Base-by-base conservation (phyloP, 2,329 filamentous ascomycete species). In the Ampelomyces quisqualis region DNA sequence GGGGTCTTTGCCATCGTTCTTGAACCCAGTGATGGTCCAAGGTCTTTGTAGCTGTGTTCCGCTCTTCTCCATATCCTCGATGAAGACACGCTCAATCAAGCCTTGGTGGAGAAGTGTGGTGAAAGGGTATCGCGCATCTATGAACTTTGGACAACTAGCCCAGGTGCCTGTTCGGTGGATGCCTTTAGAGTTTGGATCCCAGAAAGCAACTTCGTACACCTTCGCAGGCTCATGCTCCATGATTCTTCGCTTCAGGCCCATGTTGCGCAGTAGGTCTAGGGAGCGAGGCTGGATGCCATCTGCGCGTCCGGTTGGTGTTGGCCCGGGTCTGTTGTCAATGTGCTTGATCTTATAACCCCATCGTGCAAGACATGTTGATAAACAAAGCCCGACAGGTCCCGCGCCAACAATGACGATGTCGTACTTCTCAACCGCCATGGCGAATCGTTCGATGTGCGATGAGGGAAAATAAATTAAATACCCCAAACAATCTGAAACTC, bases 271-370 rank as follows among this genome's bases (percentile, higher is more conserved):
- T 11, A 95, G 79, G 57, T 95, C 90, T 17, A 94, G 76, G 0
- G 90, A 94, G 26, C 90, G 84, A 24, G 90, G 90, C 71, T 95
- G 90, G 43, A 96, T 94, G 48, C 89, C 90, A 70, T 95, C 90
- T 40, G 90, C 90, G 51, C 90, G 86, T 38, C 90, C 90, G 14
- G 89, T 95, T 2, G 81, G 74, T 9, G 90, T 95, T 11, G 90
- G 90, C 60, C 91, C 86, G 2, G 88, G 77, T 44, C 90, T 80
- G 70, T 94, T 95, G 72, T 95, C 90, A 62, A 95, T 89, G 71
- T 95, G 89, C 75, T 91, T 95, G 69, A 96, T 88, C 68, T 82
- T 89, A 76, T 95, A 96, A 14, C 90, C 90, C 88, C 90, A 95
- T 73, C 90, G 79, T 46, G 88, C 87, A 47, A 96, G 79, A 64